A percentile compares a stretch with the other conserved stretches of the same genome.
Evolutionary conservation across 2,329 filamentous ascomycete species (phyloP).

Genomic region (Penicillium decumbens): DNA sequence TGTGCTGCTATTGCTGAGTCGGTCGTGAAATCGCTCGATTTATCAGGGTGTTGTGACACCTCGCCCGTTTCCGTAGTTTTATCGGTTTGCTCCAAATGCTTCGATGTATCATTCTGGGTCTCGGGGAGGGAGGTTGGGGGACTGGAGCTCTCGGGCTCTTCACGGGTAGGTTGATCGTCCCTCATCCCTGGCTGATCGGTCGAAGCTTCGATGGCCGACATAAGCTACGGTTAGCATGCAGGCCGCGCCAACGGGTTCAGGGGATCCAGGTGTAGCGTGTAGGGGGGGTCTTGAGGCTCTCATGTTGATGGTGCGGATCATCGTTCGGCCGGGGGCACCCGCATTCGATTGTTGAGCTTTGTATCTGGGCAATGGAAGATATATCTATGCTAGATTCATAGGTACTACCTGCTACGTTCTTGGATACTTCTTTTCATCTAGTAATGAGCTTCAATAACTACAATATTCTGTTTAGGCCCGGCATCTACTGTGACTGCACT

Average conservation of each 20-base stretch:
- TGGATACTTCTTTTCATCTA: neutral
- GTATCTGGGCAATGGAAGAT: neutral
- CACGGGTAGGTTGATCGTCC: slow-evolving; percentile 22
- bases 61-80: slow-evolving; percentile 13
- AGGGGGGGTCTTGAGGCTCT: slow-evolving; percentile 22
- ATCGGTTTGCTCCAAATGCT: slow-evolving; percentile 7
- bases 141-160: slow-evolving; percentile 24
- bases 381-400: neutral
- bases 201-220: slow-evolving; percentile 32
- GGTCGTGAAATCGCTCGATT: slow-evolving; percentile 4
- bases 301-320: slow-evolving; percentile 32
- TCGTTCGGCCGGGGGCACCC: slow-evolving; percentile 29
- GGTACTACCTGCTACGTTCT: neutral
- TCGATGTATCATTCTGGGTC: slow-evolving; percentile 19
- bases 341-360: neutral
- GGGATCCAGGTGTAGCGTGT: slow-evolving; percentile 7
- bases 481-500: neutral
- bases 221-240: slow-evolving; percentile 44
- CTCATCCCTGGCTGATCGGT: slow-evolving; percentile 23
- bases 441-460: too few species aligned
- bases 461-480: neutral
- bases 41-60: slow-evolving; percentile 1
- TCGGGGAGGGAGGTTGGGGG: slow-evolving; percentile 18
- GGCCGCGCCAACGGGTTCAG: slow-evolving; percentile 14
- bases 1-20: slow-evolving; percentile 7